A percentile compares a stretch with the other conserved stretches of the same genome.
These are phyloP conservation scores for Myrica gale DNA, from an alignment of 306 rosid genomes.

Conservation along the genomic window DNA sequence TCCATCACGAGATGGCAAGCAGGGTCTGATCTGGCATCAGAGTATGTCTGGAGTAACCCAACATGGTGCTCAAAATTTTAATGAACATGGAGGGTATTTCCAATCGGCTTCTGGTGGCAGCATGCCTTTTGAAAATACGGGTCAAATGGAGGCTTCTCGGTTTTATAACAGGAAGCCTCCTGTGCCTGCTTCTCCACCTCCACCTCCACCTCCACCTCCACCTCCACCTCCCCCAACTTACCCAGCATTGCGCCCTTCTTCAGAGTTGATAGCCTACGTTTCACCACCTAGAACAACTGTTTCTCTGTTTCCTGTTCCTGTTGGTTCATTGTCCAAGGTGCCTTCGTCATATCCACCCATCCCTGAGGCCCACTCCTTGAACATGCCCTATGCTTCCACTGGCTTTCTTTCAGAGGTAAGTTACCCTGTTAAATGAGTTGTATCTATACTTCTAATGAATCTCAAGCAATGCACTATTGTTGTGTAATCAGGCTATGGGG, in stretches of 20 bases:
- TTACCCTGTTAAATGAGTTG: constrained; percentile 9
- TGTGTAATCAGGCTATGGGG: constrained; percentile 32
- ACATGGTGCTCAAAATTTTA: constrained; percentile 23
- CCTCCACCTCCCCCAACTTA: constrained; percentile 55
- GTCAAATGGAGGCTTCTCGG: constrained; percentile 43
- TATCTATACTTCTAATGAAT: constrained; percentile 26
- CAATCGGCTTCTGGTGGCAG: constrained; percentile 31
- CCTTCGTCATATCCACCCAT: constrained; percentile 45
- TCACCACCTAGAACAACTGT: constrained; percentile 44
- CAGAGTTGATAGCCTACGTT: constrained; percentile 31
- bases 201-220: constrained; percentile 80
- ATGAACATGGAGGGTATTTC: constrained; percentile 35
- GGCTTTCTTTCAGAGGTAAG: constrained; percentile 56
- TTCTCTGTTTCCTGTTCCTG: constrained; percentile 61
- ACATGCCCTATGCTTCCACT: constrained; percentile 48
- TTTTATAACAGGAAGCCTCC: constrained; percentile 62
- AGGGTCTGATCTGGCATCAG: constrained; percentile 11
- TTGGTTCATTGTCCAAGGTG: constrained; percentile 32
- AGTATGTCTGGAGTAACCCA: constrained; percentile 14
- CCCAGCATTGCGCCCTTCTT: constrained; percentile 33
- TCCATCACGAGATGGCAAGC: constrained; percentile 13
- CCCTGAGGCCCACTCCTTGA: constrained; percentile 41
- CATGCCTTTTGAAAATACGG: constrained; percentile 29
- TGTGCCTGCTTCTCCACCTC: constrained; percentile 73
- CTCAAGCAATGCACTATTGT: constrained; percentile 27